Evolutionary conservation across 2,329 filamentous ascomycete species (phyloP).

Genomic region (Parascedosporium putredinis): DNA sequence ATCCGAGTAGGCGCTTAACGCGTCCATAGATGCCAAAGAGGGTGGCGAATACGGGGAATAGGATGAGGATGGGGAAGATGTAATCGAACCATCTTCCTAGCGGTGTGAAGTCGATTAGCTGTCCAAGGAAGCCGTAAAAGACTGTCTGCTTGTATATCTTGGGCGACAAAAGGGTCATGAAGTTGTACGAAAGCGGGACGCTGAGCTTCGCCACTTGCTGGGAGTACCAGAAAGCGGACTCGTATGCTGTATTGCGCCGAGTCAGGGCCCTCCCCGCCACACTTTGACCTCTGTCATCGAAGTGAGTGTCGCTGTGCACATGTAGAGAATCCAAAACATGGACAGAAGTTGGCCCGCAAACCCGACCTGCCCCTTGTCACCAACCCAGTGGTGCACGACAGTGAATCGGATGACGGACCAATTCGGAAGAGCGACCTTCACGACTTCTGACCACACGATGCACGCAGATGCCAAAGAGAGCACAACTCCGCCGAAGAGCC

Average conservation of each 20-base stretch:
- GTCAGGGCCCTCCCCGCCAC: slow-evolving; percentile 96
- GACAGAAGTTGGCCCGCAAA: slow-evolving; percentile 81
- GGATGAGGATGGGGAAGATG: slow-evolving; percentile 78
- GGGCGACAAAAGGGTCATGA: slow-evolving; percentile 75
- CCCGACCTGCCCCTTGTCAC: slow-evolving; percentile 63
- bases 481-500: slow-evolving; percentile 54
- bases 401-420: slow-evolving; percentile 59
- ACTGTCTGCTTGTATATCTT: slow-evolving; percentile 65
- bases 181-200: slow-evolving; percentile 91
- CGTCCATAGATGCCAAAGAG: slow-evolving; percentile 83
- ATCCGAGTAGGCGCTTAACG: slow-evolving; percentile 66
- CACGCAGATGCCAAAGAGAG: slow-evolving; percentile 66
- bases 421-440: slow-evolving; percentile 69
- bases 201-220: slow-evolving; percentile 86
- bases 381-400: slow-evolving; percentile 65
- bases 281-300: slow-evolving; percentile 89
- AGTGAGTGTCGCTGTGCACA: slow-evolving; percentile 81
- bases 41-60: slow-evolving; percentile 76
- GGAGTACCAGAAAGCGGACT: slow-evolving; percentile 93
- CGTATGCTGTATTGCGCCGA: slow-evolving; percentile 79
- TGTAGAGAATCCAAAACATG: slow-evolving; percentile 85
- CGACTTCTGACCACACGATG: slow-evolving; percentile 87
- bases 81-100: slow-evolving; percentile 77
- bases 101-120: slow-evolving; percentile 71
- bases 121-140: slow-evolving; percentile 81